Conservation (phyloP, 1,284 basidiomycete genomes). For the Cerioporus squamosus region DNA sequence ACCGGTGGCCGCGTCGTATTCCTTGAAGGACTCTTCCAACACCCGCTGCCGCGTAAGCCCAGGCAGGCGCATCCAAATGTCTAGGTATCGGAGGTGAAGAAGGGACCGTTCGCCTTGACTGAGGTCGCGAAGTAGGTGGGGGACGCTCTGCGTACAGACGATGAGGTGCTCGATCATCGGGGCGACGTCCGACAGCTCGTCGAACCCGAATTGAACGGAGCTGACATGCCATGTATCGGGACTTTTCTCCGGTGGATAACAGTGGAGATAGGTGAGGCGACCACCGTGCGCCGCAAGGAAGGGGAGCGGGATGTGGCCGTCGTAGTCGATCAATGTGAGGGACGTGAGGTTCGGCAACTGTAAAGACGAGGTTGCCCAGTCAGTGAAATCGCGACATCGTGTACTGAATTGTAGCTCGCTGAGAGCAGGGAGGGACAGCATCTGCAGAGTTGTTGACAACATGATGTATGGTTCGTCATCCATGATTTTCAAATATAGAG, state of each 20-base stretch:
- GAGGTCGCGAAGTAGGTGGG: no score
- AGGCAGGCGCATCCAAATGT: neutral
- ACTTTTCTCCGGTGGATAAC: neutral
- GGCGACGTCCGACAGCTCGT: neutral
- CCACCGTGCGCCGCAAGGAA: constrained; percentile 2
- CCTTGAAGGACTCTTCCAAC: no score
- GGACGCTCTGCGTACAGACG: neutral
- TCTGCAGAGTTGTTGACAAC: neutral
- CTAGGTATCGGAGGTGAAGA: no score
- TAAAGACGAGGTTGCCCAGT: neutral
- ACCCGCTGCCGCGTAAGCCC: neutral
- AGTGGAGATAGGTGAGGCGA: constrained; percentile 1
- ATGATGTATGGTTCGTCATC: neutral
- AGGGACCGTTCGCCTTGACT: no score
- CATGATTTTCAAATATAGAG: neutral
- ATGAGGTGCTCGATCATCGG: constrained; percentile 7
- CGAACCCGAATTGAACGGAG: no score
- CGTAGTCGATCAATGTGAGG: neutral
- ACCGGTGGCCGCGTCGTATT: no score
- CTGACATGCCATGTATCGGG: no score
- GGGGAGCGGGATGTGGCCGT: neutral
- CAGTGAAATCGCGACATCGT: neutral
- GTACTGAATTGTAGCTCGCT: neutral
- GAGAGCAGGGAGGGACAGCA: neutral
- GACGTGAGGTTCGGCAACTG: neutral